A percentile compares a stretch with the other conserved stretches of the same genome.
Evolutionary conservation across 2,329 filamentous ascomycete genomes (phyloP).

Genomic region (Penicillium freii): DNA sequence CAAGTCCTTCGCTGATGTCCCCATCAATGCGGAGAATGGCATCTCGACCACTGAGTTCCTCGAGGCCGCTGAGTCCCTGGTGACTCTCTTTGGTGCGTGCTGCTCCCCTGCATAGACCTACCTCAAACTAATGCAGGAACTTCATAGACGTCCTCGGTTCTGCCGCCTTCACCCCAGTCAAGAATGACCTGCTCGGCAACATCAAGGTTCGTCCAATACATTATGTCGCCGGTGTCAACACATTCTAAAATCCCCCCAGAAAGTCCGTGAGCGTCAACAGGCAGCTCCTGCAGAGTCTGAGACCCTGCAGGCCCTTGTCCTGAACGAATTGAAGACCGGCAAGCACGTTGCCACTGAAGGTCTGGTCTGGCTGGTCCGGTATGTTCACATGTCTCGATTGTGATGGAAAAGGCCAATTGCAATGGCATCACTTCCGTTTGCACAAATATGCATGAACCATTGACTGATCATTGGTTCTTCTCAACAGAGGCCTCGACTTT

Average conservation of each 20-base stretch:
- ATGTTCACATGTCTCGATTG: conserved; percentile 30
- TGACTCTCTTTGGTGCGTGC: conserved; percentile 74
- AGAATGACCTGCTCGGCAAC: conserved; percentile 87
- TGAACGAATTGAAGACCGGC: conserved; percentile 85
- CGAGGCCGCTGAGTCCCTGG: conserved; percentile 82
- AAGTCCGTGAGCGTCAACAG: conserved; percentile 80
- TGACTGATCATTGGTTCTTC: neutral
- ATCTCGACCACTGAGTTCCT: conserved; percentile 85
- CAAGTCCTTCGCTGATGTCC: conserved; percentile 79
- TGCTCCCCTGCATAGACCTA: neutral
- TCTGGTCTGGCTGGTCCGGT: conserved; percentile 87
- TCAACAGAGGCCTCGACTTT: conserved; percentile 80
- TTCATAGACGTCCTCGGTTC: conserved; percentile 57
- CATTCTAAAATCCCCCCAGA: conserved; percentile 53
- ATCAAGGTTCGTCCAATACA: conserved; percentile 64
- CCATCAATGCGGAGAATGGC: conserved; percentile 71
- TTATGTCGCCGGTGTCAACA: neutral
- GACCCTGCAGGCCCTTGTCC: conserved; percentile 78
- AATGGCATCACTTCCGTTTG: neutral
- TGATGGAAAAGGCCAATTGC: neutral
- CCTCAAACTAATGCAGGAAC: conserved; percentile 11
- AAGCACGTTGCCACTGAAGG: conserved; percentile 88
- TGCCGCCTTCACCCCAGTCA: conserved; percentile 83
- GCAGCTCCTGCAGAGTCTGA: conserved; percentile 75
- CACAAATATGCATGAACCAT: neutral